Evolutionary conservation across 768 basidiomycete genomes (phyloP).

Genomic region (Lentinula boryana): DNA sequence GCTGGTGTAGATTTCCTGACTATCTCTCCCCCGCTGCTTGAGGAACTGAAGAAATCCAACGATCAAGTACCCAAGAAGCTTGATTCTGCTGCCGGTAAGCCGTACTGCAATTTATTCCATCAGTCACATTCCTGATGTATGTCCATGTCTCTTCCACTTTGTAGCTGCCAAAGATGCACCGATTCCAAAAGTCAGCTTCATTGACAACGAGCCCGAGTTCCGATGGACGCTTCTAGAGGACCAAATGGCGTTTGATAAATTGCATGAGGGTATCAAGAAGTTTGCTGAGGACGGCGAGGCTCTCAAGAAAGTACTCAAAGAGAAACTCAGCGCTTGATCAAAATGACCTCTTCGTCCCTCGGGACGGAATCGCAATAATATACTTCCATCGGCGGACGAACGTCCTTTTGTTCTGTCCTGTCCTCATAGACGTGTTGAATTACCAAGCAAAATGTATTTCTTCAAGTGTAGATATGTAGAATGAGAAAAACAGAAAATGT

Average conservation of each 20-base stretch:
- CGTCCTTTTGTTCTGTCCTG: too few relatives aligned
- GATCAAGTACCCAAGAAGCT: slow-evolving; percentile 82
- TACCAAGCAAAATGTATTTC: too few relatives aligned
- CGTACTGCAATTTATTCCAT: not conserved
- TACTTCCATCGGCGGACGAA: too few relatives aligned
- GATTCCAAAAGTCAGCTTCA: slow-evolving; percentile 73
- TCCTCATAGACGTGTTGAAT: too few relatives aligned
- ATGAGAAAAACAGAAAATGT: too few relatives aligned
- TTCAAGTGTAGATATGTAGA: too few relatives aligned
- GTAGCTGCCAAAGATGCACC: slow-evolving; percentile 50
- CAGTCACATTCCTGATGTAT: not conserved
- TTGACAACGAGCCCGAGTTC: slow-evolving; percentile 96
- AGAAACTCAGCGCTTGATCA: slow-evolving; percentile 52
- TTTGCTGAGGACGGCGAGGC: slow-evolving; percentile 94
- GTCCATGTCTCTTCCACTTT: not conserved
- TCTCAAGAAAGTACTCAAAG: slow-evolving; percentile 75
- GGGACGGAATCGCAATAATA: too few relatives aligned
- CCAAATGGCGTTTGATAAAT: slow-evolving; percentile 97
- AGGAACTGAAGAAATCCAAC: slow-evolving; percentile 84
- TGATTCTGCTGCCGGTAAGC: slow-evolving; percentile 54
- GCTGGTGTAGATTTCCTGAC: slow-evolving; percentile 98
- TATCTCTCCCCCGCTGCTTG: slow-evolving; percentile 84
- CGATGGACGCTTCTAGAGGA: slow-evolving; percentile 91
- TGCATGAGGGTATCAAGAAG: slow-evolving; percentile 97
- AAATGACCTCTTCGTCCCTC: too few relatives aligned